phyloP scores from a whole-genome alignment of 1,139 yeast species.

The Scheffersomyces illinoinensis region DNA sequence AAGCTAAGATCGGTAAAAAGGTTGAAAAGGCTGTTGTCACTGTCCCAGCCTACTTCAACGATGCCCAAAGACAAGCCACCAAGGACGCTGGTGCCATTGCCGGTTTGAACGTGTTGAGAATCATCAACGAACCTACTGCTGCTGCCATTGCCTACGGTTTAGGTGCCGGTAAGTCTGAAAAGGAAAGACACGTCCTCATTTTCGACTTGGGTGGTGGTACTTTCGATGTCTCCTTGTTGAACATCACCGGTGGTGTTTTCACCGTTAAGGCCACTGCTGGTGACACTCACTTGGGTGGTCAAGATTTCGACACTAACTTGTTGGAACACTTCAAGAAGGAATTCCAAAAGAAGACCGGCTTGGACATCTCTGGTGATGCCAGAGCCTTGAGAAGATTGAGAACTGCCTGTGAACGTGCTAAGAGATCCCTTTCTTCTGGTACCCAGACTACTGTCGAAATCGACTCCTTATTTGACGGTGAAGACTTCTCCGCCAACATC shows the following conservation, averaged over 20 bases:
- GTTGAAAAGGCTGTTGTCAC: conserved; percentile 95
- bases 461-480: conserved; percentile 95
- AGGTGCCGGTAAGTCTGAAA: conserved; percentile 88
- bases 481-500: conserved; percentile 93
- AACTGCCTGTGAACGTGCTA: conserved; percentile 99
- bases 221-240: conserved; percentile 94
- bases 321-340: conserved; percentile 92
- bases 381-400: conserved; percentile 98
- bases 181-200: conserved; percentile 87
- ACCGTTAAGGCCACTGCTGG: conserved; percentile 99
- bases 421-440: conserved; percentile 97
- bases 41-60: conserved; percentile 97
- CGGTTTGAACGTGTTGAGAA: conserved; percentile 93
- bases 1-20: conserved; percentile 89
- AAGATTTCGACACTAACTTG: conserved; percentile 97
- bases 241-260: conserved; percentile 98
- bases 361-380: conserved; percentile 87
- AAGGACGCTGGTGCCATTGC: conserved; percentile 98
- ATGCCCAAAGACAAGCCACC: conserved; percentile 97
- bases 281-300: conserved; percentile 99
- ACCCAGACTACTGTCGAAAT: conserved; percentile 97
- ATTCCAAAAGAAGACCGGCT: conserved; percentile 96
- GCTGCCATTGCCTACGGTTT: conserved; percentile 99
- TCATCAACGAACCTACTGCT: conserved; percentile 97
- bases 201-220: conserved; percentile 99